phyloP scores from a whole-genome alignment of 148 eudicot species.

The Rhododendron henanense region DNA sequence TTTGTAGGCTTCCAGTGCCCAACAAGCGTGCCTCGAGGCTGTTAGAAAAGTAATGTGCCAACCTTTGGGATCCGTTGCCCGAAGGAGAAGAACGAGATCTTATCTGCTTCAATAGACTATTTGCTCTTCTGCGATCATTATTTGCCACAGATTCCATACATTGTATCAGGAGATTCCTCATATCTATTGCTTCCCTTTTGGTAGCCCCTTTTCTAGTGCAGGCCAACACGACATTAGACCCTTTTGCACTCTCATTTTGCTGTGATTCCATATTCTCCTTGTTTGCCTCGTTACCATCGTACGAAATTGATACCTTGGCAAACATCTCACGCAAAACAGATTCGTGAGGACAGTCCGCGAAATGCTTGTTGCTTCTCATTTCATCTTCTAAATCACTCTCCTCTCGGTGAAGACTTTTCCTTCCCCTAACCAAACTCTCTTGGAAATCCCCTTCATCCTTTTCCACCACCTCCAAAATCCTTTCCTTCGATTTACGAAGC shows the following conservation, averaged over 20 bases:
- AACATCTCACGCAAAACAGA: slow-evolving; percentile 36
- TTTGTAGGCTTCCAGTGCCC: slow-evolving; percentile 24
- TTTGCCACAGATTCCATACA: slow-evolving; percentile 45
- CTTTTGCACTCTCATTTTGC: slow-evolving; percentile 7
- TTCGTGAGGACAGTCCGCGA: slow-evolving; percentile 22
- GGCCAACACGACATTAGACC: slow-evolving; percentile 1
- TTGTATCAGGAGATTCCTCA: slow-evolving; percentile 35
- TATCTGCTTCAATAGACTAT: slow-evolving; percentile 34
- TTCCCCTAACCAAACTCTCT: slow-evolving; percentile 19
- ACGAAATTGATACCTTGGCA: slow-evolving; percentile 39
- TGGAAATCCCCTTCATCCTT: not conserved
- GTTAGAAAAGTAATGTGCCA: slow-evolving; percentile 55
- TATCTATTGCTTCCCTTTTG: slow-evolving; percentile 33
- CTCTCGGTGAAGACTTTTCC: slow-evolving; percentile 18
- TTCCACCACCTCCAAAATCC: not conserved
- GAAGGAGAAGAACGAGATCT: slow-evolving; percentile 39
- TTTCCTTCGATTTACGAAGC: not conserved
- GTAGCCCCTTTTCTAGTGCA: slow-evolving; percentile 15
- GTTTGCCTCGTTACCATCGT: not conserved
- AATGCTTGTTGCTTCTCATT: slow-evolving; percentile 31
- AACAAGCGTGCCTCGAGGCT: slow-evolving; percentile 52
- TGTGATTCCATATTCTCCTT: not conserved
- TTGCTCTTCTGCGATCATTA: slow-evolving; percentile 32
- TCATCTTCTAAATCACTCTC: slow-evolving; percentile 15
- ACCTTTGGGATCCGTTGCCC: slow-evolving; percentile 47